Base-by-base conservation (phyloP, 2,329 filamentous ascomycete genomes). In the Fusarium sp. region DNA sequence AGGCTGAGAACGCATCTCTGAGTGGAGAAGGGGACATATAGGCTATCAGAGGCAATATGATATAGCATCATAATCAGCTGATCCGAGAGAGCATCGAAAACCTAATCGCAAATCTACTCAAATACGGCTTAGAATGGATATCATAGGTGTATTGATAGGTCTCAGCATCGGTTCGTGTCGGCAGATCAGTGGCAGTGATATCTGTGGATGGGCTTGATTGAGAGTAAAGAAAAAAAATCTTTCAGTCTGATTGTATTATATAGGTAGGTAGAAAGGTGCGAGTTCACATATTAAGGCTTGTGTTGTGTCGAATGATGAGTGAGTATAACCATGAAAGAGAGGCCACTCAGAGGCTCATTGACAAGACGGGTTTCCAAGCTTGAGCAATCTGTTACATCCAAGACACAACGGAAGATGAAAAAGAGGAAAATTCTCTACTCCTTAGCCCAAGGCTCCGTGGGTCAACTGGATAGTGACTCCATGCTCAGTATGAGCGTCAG, bases 391-490 rank as follows among this genome's bases (percentile, higher is more conserved):
- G 27, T 29, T 31, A 50, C 22, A 27, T 18, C 9, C 20, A 29
- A 22, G 9, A n/a, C 36, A 35, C 13, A 9, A 18, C 9, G 18
- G 9, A 40, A 11, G 14, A 20, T 31, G 11, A 31, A 7, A 29
- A 6, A n/a, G 25, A n/a, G 4, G 18, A 31, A 25, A 7, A 2
- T n/a, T 6, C 16, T 57, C 25, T 14, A 16, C 2, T 52, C 16
- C 25, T 29, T 52, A 57, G 31, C 54, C 22, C 14, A 38, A 4
- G 8, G 18, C 9, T 20, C 35, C 27, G 22, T 71, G 50, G 1
- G 20, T 67, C 31, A 68, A 20, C 10, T 66, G 63, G 18, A 74
- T 33, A 18, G 40, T 54, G 11, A 75, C 59, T 5, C 73, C 73
- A 2, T 65, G 13, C 22, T 60, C 31, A 2, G 63, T 68, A 16